A percentile compares a stretch with the other conserved stretches of the same genome.
These are phyloP conservation scores for Viola pubescens DNA, from an alignment of 441 rosid species.

Conservation along the genomic window DNA sequence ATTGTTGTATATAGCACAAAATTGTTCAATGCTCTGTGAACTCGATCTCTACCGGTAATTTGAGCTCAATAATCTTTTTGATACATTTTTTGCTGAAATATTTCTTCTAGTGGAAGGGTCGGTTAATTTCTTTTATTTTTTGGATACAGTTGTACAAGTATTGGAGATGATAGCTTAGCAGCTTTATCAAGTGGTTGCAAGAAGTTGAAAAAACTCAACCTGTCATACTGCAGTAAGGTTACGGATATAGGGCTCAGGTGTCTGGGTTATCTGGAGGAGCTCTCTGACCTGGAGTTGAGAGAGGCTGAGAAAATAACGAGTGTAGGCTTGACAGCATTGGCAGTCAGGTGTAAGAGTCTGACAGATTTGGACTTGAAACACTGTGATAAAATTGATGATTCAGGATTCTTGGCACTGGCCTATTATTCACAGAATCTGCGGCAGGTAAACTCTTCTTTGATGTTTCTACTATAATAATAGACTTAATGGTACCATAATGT, in stretches of 20 bases:
- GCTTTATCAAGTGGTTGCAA: slow-evolving; percentile 68
- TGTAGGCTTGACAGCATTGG: slow-evolving; percentile 52
- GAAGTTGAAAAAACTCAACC: slow-evolving; percentile 62
- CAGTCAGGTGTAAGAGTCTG: slow-evolving; percentile 49
- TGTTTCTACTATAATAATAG: not conserved
- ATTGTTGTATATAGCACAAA: slow-evolving; percentile 45
- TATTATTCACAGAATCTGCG: slow-evolving; percentile 57
- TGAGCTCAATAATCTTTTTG: slow-evolving; percentile 2
- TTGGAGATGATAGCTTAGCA: slow-evolving; percentile 72
- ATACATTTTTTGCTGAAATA: not conserved
- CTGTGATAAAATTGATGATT: slow-evolving; percentile 63
- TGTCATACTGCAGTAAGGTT: slow-evolving; percentile 64
- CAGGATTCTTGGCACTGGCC: slow-evolving; percentile 73
- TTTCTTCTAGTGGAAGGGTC: not conserved
- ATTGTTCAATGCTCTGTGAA: slow-evolving; percentile 52
- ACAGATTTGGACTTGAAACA: slow-evolving; percentile 65
- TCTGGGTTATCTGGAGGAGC: slow-evolving; percentile 45
- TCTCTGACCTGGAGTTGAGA: slow-evolving; percentile 63
- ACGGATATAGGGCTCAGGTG: slow-evolving; percentile 57
- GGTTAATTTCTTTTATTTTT: slow-evolving; percentile 10
- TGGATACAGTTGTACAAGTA: slow-evolving; percentile 44
- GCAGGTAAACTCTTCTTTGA: slow-evolving; percentile 43
- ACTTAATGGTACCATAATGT: too few relatives aligned
- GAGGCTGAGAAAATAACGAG: slow-evolving; percentile 50
- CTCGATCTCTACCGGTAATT: slow-evolving; percentile 83